Percentiles rank a stretch among this genome's conserved stretches.
Conservation (phyloP, 2,329 filamentous ascomycete genomes). For the Colletotrichum spinosum region DNA sequence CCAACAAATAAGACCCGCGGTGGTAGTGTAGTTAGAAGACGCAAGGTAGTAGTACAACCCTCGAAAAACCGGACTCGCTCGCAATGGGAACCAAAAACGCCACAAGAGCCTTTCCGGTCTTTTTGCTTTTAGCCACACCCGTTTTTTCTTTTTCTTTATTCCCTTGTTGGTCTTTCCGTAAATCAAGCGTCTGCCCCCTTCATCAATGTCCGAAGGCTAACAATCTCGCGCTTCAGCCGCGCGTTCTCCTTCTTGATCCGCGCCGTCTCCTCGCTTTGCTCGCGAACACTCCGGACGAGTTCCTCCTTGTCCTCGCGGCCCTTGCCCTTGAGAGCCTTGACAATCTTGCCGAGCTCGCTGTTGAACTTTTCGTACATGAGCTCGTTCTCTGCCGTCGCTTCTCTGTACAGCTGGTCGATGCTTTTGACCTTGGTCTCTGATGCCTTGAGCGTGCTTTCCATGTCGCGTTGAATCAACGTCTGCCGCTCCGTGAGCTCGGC, state of each 20-base stretch:
- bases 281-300: conserved; percentile 76
- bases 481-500: conserved; percentile 71
- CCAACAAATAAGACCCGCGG: conserved; percentile 19
- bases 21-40: conserved; percentile 9
- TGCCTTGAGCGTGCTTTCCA: conserved; percentile 77
- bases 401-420: conserved; percentile 89
- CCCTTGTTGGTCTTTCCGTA: background rate
- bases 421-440: conserved; percentile 83
- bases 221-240: conserved; percentile 83
- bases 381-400: conserved; percentile 91
- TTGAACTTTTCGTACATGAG: conserved; percentile 93
- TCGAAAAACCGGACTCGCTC: conserved; percentile 29
- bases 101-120: conserved; percentile 11
- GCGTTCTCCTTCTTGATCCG: conserved; percentile 88
- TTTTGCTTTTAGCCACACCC: background rate
- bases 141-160: background rate
- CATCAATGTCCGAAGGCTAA: conserved; percentile 71
- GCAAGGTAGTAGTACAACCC: conserved; percentile 24
- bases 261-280: conserved; percentile 81
- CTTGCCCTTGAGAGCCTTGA: conserved; percentile 78
- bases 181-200: conserved; percentile 49
- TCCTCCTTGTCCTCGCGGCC: conserved; percentile 84
- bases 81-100: conserved; percentile 29
- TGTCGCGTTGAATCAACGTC: conserved; percentile 73
- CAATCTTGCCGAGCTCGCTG: conserved; percentile 85